These are phyloP conservation scores for Adansonia grandidieri DNA, from an alignment of 441 rosid species.

Conservation along the genomic window DNA sequence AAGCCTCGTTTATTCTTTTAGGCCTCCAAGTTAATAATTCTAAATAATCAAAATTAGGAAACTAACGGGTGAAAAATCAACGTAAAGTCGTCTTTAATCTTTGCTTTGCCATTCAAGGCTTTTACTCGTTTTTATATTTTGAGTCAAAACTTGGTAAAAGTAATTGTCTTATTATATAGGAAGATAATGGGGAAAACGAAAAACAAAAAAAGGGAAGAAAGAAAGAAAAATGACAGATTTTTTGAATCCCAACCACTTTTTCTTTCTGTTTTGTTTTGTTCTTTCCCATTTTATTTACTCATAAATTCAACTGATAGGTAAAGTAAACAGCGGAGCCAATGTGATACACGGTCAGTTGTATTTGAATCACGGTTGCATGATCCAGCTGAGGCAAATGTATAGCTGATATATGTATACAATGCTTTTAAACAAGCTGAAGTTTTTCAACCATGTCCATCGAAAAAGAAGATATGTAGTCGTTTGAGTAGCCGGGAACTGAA, in stretches of 20 bases:
- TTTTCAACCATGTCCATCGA: neutral
- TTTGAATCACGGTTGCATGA: neutral
- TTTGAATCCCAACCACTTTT: neutral
- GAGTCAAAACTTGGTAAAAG: neutral
- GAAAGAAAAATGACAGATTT: neutral
- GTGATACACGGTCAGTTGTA: neutral
- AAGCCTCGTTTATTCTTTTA: neutral
- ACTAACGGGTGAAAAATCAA: neutral
- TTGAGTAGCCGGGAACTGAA: neutral
- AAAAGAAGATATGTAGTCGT: neutral
- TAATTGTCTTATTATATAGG: neutral
- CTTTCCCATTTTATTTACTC: constrained; percentile 8
- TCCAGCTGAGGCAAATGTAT: neutral
- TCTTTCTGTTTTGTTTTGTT: neutral
- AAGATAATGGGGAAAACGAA: neutral
- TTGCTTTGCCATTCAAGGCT: neutral
- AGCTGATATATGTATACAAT: neutral
- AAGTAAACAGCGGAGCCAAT: neutral
- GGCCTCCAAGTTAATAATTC: neutral
- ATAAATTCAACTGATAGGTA: neutral
- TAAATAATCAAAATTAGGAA: neutral
- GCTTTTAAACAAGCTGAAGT: neutral
- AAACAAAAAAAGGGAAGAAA: neutral
- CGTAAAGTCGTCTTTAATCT: neutral
- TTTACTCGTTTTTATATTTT: neutral